These are phyloP conservation scores for Jackrogersella minutella DNA, from an alignment of 495 filamentous ascomycete species.

Conservation along the genomic window DNA sequence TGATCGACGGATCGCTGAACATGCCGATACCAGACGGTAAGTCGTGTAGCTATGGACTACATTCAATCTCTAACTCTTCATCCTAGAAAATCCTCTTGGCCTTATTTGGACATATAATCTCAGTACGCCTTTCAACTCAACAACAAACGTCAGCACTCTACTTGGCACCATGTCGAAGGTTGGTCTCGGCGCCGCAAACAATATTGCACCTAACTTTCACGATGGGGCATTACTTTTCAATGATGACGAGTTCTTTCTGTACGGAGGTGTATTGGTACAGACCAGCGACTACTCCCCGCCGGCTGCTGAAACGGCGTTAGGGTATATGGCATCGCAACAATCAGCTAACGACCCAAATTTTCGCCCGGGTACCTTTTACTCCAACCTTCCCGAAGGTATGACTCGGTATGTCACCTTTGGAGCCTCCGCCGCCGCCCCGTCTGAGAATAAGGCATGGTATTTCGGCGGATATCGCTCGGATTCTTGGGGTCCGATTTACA, in stretches of 20 bases:
- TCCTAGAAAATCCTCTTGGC: conserved; percentile 55
- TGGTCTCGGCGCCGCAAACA: conserved; percentile 57
- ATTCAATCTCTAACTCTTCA: conserved; percentile 9
- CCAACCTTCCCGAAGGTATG: conserved; percentile 52
- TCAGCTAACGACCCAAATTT: conserved; percentile 50
- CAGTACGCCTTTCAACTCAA: conserved; percentile 63
- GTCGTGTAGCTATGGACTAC: conserved; percentile 2
- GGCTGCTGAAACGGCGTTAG: conserved; percentile 47
- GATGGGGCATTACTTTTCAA: conserved; percentile 75
- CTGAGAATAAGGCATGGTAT: conserved; percentile 77
- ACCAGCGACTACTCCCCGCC: conserved; percentile 44
- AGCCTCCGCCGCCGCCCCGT: conserved; percentile 68
- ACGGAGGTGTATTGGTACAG: conserved; percentile 53
- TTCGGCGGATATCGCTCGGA: conserved; percentile 68
- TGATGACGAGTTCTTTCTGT: conserved; percentile 64
- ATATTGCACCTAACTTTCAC: conserved; percentile 65
- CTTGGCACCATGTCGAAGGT: conserved; percentile 57
- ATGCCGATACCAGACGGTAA: conserved; percentile 45
- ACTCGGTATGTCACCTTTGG: conserved; percentile 73
- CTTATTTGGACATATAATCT: conserved; percentile 65
- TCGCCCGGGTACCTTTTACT: conserved; percentile 49
- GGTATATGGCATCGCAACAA: conserved; percentile 63
- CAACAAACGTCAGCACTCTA: conserved; percentile 60
- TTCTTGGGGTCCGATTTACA: conserved; percentile 58
- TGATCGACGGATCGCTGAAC: conserved; percentile 48